These are phyloP conservation scores for Forsythia viridissima DNA, from an alignment of 257 asterid genomes.

Conservation along the genomic window DNA sequence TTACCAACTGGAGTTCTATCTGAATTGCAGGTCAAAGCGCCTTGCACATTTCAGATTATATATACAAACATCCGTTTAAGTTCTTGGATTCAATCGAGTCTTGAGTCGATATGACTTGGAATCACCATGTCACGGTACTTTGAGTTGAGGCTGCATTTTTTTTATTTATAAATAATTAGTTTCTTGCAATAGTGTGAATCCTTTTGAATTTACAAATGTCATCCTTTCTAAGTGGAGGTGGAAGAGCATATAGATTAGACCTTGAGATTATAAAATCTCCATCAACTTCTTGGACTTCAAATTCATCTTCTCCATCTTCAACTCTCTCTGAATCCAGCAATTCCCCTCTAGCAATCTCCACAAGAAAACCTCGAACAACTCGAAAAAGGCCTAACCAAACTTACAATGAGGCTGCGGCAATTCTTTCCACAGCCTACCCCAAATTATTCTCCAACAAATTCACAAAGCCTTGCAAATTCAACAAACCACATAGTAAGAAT, in stretches of 20 bases:
- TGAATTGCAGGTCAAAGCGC: not conserved
- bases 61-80: not conserved
- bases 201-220: constrained; percentile 39
- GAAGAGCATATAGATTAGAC: constrained; percentile 68
- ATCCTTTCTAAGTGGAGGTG: constrained; percentile 72
- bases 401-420: constrained; percentile 86
- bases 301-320: constrained; percentile 82
- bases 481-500: constrained; percentile 27
- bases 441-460: constrained; percentile 62
- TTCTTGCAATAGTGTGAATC: not conserved
- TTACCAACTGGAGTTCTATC: not conserved
- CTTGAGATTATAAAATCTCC: constrained; percentile 76
- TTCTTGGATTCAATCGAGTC: constrained; percentile 17
- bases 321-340: constrained; percentile 81
- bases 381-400: constrained; percentile 89
- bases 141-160: not conserved
- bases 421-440: constrained; percentile 84
- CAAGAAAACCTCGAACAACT: constrained; percentile 80
- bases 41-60: too few species aligned
- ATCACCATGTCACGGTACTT: not conserved
- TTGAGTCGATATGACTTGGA: not conserved
- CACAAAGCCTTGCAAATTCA: constrained; percentile 45
- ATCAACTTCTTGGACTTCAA: constrained; percentile 65
- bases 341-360: constrained; percentile 64
- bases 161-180: not conserved